Evolutionary conservation across 306 rosid genomes (phyloP), one percentile per base, ranked within the genome.

Genomic region (Betula pendula): DNA sequence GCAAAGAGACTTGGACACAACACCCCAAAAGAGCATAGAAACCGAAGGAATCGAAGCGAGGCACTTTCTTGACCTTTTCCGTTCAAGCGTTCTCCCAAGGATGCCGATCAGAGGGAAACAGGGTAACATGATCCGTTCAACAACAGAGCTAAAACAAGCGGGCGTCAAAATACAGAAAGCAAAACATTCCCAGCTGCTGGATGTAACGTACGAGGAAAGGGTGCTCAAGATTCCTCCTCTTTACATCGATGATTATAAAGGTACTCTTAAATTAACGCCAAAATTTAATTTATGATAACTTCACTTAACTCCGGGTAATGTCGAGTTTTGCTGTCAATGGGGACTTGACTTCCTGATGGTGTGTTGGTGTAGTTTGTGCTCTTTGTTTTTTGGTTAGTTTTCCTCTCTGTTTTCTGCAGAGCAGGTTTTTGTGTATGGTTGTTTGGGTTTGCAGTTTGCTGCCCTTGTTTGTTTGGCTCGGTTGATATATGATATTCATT

Each of bases 31-130:
- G 42, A 6, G 5, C 42, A 8, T 38, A 38, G 8, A 7, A 58
- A 66, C 17, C 8, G 17, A 62, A 3, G 59, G 51, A 33, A 8
- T 33, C 5, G 58, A 8, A 42, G 60, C 16, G 17, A 24, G 75
- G 31, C 89, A 88, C 60, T 20, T 83, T 45, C 87, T 88, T n/a
- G 78, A 81, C 68, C 87, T 83, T 76, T 79, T 81, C 17, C 77
- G 87, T 24, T 73, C 70, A 0, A 74, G 20, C 59, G 62, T 82
- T 20, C n/a, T 73, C 4, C 24, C n/a, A 6, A 45, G 35, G 16
- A 33, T 27, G 40, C 12, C 13, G 0, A 17, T 10, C 0, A 73
- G 85, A 68, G 72, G 81, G 5, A 13, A 52, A 9, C 84, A 85
- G 12, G 24, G 19, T 5, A 42, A 75, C 3, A 68, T 73, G 83